These are phyloP conservation scores for Corniculantispora saksenae DNA, from an alignment of 2,329 filamentous ascomycete genomes.

Conservation along the genomic window DNA sequence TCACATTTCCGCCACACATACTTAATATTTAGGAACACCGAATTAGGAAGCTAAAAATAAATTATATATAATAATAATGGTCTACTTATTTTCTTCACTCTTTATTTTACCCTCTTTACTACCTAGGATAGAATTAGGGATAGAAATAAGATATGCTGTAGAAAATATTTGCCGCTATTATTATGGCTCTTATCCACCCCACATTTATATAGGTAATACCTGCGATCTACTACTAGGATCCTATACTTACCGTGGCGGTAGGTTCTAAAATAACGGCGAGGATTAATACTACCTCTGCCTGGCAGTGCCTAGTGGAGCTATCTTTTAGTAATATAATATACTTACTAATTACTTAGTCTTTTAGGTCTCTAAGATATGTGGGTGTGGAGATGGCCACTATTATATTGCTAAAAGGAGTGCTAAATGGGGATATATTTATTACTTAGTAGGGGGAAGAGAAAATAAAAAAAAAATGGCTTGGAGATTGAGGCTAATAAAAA, in stretches of 20 bases:
- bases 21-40: no score
- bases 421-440: constrained; percentile 13
- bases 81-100: no score
- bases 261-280: constrained; percentile 1
- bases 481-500: background rate
- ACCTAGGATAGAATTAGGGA: no score
- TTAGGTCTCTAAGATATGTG: background rate
- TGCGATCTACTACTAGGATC: background rate
- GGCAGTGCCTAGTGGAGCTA: constrained; percentile 6
- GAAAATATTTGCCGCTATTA: background rate
- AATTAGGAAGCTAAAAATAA: no score
- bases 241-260: background rate
- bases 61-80: no score
- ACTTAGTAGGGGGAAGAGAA: constrained; percentile 7
- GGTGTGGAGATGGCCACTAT: constrained; percentile 8
- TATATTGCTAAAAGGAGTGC: constrained; percentile 9
- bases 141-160: background rate
- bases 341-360: constrained; percentile 11
- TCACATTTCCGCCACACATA: no score
- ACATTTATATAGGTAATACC: background rate
- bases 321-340: constrained; percentile 5
- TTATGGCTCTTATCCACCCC: constrained; percentile 3
- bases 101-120: no score
- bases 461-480: background rate
- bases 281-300: background rate